Evolutionary conservation across 2,329 filamentous ascomycete species (phyloP).

Genomic region (Ophiocordyceps unilateralis): DNA sequence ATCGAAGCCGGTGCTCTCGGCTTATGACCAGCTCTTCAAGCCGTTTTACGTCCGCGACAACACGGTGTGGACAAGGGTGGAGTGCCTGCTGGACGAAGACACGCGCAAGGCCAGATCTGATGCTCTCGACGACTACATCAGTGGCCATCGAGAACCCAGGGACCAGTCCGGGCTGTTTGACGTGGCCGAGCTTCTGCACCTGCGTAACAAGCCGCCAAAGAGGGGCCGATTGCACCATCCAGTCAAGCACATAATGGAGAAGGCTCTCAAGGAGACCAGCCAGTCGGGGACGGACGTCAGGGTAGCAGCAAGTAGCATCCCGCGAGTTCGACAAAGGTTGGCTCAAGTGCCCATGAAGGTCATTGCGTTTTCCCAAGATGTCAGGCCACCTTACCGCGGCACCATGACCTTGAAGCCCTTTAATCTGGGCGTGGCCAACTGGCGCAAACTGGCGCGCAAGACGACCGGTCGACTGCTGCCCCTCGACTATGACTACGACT

Average conservation of each 20-base stretch:
- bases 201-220: constrained; percentile 18
- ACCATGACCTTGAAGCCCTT: constrained; percentile 46
- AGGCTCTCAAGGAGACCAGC: constrained; percentile 30
- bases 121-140: constrained; percentile 34
- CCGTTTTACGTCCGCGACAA: constrained; percentile 65
- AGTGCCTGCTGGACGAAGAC: constrained; percentile 39
- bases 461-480: constrained; percentile 39
- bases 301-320: constrained; percentile 16
- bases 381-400: constrained; percentile 54
- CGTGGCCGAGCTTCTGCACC: constrained; percentile 25
- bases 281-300: constrained; percentile 17
- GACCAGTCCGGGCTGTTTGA: constrained; percentile 24
- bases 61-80: constrained; percentile 48
- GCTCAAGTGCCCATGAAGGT: constrained; percentile 44
- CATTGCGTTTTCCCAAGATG: constrained; percentile 44
- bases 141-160: constrained; percentile 18
- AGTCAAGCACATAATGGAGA: constrained; percentile 45
- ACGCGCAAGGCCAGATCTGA: constrained; percentile 31
- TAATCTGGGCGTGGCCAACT: constrained; percentile 24
- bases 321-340: constrained; percentile 22
- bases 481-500: constrained; percentile 70
- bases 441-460: constrained; percentile 33
- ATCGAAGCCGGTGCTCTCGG: constrained; percentile 16
- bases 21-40: constrained; percentile 57
- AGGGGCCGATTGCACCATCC: constrained; percentile 31